A percentile compares a stretch with the other conserved stretches of the same genome.
Conservation (phyloP, 805 yeast species). For the Zygosaccharomyces lentus region DNA sequence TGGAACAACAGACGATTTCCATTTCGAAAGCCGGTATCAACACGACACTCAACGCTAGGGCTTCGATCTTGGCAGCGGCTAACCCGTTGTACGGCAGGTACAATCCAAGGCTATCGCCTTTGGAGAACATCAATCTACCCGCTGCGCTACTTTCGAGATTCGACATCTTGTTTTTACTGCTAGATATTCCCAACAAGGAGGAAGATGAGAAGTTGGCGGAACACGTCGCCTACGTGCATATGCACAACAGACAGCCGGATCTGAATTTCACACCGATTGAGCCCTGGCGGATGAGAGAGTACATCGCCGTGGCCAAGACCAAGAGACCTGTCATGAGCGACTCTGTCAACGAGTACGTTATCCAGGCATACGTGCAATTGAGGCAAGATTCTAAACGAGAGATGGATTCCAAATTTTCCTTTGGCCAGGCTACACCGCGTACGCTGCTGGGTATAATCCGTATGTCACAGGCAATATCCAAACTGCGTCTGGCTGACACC, state of each 20-base stretch:
- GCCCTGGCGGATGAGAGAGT: conserved; percentile 77
- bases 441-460: conserved; percentile 87
- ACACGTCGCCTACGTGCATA: conserved; percentile 94
- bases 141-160: conserved; percentile 95
- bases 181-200: conserved; percentile 79
- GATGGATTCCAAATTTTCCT: conserved; percentile 64
- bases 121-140: conserved; percentile 92
- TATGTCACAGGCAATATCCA: conserved; percentile 90
- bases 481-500: conserved; percentile 70
- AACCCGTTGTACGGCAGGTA: conserved; percentile 95
- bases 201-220: conserved; percentile 81
- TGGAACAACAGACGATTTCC: conserved; percentile 98
- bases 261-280: conserved; percentile 71
- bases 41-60: conserved; percentile 90
- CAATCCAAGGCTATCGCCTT: conserved; percentile 83
- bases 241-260: conserved; percentile 84
- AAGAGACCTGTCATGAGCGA: conserved; percentile 80
- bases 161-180: conserved; percentile 79
- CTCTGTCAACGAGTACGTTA: conserved; percentile 82
- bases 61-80: conserved; percentile 97
- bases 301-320: conserved; percentile 77
- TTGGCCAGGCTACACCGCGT: conserved; percentile 93
- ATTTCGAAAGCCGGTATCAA: conserved; percentile 97
- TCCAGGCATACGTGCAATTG: conserved; percentile 80
- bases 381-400: conserved; percentile 88